Base-by-base conservation (phyloP, 768 basidiomycete species). In the Asterophora parasitica region DNA sequence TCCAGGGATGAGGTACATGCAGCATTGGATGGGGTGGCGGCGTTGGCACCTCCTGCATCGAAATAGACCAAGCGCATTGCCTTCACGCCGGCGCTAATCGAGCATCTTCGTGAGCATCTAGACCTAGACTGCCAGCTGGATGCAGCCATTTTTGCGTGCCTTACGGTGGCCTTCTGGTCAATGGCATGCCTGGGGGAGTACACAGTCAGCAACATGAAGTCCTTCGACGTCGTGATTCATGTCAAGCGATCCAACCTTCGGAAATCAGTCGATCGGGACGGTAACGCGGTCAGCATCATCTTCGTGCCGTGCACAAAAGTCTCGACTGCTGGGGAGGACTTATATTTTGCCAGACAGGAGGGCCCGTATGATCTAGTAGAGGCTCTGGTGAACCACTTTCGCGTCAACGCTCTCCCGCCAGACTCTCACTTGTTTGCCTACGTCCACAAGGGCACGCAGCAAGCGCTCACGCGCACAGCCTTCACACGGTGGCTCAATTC, bases 1-100 rank as follows among this genome's bases (percentile, higher is more conserved):
- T 3, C 23, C 3, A 6, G 6, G 23, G 23, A 3, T 3, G 23
- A 23, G 23, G 6, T 23, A 3, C 23, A 23, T 3, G 23, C 23
- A 3, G 23, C 23, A 3, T 23, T 76, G 0, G 52, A 53, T 13
- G 69, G 58, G 0, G 68, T 70, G 0, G 48, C 54, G 0, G 35
- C 41, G 1, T 33, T 68, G 0, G 55, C 69, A 0, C 74, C 73
- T 0, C 26, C 59, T 0, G 34, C 61, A 0, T 66, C 68, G 0
- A 65, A 60, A 15, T 31, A 58, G 0, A 36, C 50, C 12, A 66
- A 69, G 20, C 44, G 65, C 0, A 28, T 40, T 0, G 74, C 72
- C 0, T 66, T 63, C 50, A 66, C 64, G 0, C 13, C 31, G 0
- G 10, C 27, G 0, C 13, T 30, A 1, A 48, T 42, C 4, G 20